These are phyloP conservation scores for Aureobasidium sp. DNA, from an alignment of 2,329 filamentous ascomycete genomes.

Conservation along the genomic window DNA sequence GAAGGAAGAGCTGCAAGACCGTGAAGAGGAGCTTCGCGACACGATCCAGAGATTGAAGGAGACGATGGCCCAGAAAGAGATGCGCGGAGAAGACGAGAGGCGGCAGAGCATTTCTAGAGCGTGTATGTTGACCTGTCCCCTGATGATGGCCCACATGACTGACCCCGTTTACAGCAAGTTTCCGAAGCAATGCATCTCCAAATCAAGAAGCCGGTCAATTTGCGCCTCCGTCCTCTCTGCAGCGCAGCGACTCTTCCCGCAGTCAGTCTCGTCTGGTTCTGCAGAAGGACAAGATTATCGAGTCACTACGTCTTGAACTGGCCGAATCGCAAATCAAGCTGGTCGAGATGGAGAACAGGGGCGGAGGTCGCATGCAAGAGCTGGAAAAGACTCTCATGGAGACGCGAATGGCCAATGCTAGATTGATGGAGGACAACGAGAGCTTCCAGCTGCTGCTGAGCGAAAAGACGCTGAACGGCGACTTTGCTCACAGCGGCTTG, in stretches of 20 bases:
- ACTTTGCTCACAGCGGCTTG: conserved; percentile 78
- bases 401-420: conserved; percentile 88
- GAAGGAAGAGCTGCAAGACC: conserved; percentile 76
- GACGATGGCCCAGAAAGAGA: conserved; percentile 68
- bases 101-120: conserved; percentile 43
- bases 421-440: conserved; percentile 97
- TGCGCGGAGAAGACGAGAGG: conserved; percentile 45
- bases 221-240: conserved; percentile 74
- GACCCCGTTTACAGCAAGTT: conserved; percentile 30
- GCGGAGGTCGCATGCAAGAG: conserved; percentile 78
- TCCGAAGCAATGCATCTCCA: conserved; percentile 48
- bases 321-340: conserved; percentile 94
- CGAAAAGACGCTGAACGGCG: conserved; percentile 91
- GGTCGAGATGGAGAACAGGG: conserved; percentile 87
- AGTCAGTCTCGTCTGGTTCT: conserved; percentile 76
- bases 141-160: conserved; percentile 16
- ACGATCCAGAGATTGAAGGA: conserved; percentile 92
- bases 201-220: conserved; percentile 71
- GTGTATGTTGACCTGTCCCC: conserved; percentile 16
- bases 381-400: conserved; percentile 88
- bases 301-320: conserved; percentile 82
- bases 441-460: conserved; percentile 92
- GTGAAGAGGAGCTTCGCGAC: conserved; percentile 83
- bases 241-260: conserved; percentile 72
- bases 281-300: conserved; percentile 95